Evolutionary conservation across 345 rosid species (phyloP).

Genomic region (Boechera retrofracta): DNA sequence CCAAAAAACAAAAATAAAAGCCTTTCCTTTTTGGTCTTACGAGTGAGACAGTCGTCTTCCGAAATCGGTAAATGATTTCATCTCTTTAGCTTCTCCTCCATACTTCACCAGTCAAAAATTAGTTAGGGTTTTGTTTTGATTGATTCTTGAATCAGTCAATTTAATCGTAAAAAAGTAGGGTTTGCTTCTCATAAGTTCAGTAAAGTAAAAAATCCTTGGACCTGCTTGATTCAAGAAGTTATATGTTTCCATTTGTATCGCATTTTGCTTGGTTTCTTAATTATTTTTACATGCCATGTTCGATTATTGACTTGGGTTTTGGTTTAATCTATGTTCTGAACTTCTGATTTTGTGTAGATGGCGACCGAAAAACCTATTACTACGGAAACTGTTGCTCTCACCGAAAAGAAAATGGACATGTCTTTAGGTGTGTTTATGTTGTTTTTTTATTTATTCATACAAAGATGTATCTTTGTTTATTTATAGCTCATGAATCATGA

Average conservation of each 20-base stretch:
- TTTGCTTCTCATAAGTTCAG: neutral
- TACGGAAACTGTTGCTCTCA: conserved; percentile 75
- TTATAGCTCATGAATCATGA: neutral
- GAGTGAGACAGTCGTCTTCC: neutral
- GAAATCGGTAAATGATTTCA: conserved; percentile 22
- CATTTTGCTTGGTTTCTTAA: no score
- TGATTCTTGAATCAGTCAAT: conserved; percentile 19
- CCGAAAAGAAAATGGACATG: conserved; percentile 93
- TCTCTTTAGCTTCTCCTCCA: conserved; percentile 22
- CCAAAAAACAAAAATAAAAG: neutral
- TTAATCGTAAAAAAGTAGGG: neutral
- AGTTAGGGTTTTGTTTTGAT: neutral
- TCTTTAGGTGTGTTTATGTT: conserved; percentile 60
- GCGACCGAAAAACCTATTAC: conserved; percentile 64
- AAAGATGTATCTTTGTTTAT: neutral
- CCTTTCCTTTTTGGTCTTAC: conserved; percentile 10
- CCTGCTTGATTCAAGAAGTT: neutral
- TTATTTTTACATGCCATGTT: no score
- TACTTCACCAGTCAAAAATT: neutral
- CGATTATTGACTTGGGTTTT: neutral
- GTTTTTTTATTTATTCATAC: neutral
- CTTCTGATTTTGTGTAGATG: conserved; percentile 50
- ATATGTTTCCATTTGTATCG: no score
- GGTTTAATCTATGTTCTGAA: neutral
- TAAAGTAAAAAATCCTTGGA: neutral